Conservation (phyloP, 345 rosid genomes). For the Hirschfeldia incana region DNA sequence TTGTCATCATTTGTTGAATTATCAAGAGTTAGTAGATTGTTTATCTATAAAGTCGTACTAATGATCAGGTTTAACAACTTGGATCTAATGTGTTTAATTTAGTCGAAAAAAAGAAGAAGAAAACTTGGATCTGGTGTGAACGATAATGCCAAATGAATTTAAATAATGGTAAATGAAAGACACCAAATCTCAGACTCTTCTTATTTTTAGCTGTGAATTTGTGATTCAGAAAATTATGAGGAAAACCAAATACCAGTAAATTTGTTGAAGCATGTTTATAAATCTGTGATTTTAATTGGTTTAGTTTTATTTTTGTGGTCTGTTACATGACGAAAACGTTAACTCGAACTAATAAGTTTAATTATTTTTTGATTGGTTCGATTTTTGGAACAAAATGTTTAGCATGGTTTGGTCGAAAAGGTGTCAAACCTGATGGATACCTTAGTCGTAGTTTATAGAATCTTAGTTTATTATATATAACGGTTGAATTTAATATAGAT, state of each 20-base stretch:
- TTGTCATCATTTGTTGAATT: slow-evolving; percentile 2
- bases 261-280: neutral
- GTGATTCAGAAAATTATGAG: neutral
- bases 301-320: neutral
- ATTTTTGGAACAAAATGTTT: neutral
- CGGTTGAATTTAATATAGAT: too few species aligned
- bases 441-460: neutral
- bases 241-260: neutral
- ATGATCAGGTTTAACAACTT: slow-evolving; percentile 4
- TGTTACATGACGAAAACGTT: neutral
- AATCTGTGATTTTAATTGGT: neutral
- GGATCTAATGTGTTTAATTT: neutral
- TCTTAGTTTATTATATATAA: neutral
- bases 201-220: neutral
- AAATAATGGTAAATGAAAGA: neutral
- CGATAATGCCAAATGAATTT: neutral
- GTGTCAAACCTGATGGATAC: neutral
- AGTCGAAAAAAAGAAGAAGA: neutral
- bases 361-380: neutral
- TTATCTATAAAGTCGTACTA: slow-evolving; percentile 1
- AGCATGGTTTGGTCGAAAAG: neutral
- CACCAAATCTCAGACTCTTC: neutral
- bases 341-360: neutral
- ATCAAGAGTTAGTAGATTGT: neutral
- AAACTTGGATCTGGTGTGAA: neutral